Conservation (phyloP, 495 filamentous ascomycete genomes). For the Penicillium bovifimosum region DNA sequence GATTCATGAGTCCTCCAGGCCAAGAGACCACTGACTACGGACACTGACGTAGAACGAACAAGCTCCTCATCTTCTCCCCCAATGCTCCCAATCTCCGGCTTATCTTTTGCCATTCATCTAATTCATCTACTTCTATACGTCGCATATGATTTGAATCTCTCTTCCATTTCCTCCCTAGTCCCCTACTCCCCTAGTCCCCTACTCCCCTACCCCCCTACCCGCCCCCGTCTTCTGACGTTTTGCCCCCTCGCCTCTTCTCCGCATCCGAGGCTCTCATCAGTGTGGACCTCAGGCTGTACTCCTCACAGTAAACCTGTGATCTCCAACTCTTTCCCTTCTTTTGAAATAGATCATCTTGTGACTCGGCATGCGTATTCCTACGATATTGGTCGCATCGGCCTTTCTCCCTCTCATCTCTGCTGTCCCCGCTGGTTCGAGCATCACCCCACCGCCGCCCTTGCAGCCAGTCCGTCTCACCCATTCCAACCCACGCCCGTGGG, state of each 20-base stretch:
- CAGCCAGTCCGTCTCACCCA: conserved; percentile 33
- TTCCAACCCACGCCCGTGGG: conserved; percentile 37
- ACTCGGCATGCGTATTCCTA: conserved; percentile 13
- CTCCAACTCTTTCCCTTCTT: background rate
- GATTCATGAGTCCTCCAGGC: too few species aligned
- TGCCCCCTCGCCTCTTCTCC: background rate
- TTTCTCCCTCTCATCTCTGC: conserved; percentile 23
- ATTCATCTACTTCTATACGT: background rate
- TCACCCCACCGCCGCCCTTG: conserved; percentile 34
- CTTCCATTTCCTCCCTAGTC: background rate
- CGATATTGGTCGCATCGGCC: conserved; percentile 25
- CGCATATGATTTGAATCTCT: background rate
- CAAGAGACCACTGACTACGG: background rate
- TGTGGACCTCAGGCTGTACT: too few species aligned
- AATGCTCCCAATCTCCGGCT: background rate
- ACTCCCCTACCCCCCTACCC: background rate
- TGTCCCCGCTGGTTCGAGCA: conserved; percentile 42
- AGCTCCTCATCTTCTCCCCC: background rate
- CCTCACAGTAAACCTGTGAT: background rate
- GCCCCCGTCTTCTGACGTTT: background rate
- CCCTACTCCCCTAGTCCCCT: background rate
- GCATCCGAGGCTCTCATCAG: background rate
- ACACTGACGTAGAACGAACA: background rate
- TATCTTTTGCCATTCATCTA: background rate
- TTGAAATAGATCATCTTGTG: background rate